Evolutionary conservation across 2,329 filamentous ascomycete genomes (phyloP), one percentile per base, ranked within the genome.

Genomic region (Thermothelomyces thermophilus): DNA sequence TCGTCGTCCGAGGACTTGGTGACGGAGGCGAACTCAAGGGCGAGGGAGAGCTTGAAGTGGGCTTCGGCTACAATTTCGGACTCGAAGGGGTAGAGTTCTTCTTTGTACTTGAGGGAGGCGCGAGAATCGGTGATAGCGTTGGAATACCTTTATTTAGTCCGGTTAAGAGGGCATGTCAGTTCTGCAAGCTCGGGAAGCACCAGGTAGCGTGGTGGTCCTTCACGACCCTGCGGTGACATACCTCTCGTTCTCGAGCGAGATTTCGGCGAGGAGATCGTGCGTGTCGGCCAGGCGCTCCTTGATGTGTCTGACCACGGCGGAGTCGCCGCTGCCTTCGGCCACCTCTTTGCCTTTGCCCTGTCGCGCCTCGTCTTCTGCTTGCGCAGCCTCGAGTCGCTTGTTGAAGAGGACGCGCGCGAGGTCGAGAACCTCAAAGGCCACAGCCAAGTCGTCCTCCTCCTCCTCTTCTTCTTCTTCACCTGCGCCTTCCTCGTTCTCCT

Each of bases 221-320:
- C 42, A n/a, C 51, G 52, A 30, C n/a, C 46, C 30, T 33, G 46
- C 41, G 34, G 33, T 35, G 6, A 43, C 67, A 52, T 70, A 83
- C 72, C 86, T 84, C 70, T 97, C 93, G 59, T 93, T 95, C 71
- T 98, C 93, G 24, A 98, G 75, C n/a, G 87, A 94, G 55, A 98
- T 96, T 69, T 98, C 93, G 9, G 90, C 87, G 55, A 97, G 86
- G 49, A 95, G 79, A 65, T 96, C 90, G 66, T 96, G 89, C 8
- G 89, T 95, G 64, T 98, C 93, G 53, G 89, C 89, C 30, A 97
- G 78, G 50, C 89, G 83, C 68, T 95, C 88, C 68, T 90, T 90
- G 63, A 90, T 74, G 53, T 86, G 81, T 56, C 76, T 70, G 37
- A 73, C 57, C 2, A 65, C 60, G 35, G 70, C 68, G 7, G 67